phyloP scores from a whole-genome alignment of 2,329 filamentous ascomycete species.

The Neonectria hederae region DNA sequence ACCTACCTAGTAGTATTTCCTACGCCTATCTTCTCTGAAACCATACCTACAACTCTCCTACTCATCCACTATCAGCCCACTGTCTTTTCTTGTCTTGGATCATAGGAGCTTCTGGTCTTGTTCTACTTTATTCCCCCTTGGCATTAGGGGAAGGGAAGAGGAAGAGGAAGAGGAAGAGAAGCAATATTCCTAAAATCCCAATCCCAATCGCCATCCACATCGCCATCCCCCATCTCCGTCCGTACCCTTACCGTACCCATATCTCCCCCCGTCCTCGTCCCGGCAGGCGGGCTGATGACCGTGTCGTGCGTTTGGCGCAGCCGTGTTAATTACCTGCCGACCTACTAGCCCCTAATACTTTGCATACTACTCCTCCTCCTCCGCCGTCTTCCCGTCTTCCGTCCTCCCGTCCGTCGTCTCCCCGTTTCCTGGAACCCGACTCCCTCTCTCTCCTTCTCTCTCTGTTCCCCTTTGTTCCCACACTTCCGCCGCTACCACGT shows the following conservation, averaged over 20 bases:
- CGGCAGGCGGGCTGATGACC: conserved; percentile 21
- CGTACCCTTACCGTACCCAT: conserved; percentile 1
- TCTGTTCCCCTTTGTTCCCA: conserved; percentile 39
- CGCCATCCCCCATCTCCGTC: background rate
- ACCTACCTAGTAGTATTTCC: background rate
- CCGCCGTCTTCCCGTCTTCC: conserved; percentile 30
- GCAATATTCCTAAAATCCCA: background rate
- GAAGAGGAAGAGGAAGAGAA: background rate
- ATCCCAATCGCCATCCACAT: background rate
- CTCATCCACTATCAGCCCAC: conserved; percentile 28
- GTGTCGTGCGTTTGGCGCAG: conserved; percentile 21
- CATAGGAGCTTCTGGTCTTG: background rate
- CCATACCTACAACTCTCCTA: background rate
- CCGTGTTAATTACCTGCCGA: conserved; percentile 16
- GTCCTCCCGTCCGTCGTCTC: conserved; percentile 40
- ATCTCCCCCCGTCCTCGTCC: conserved; percentile 9
- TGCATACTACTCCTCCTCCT: conserved; percentile 29
- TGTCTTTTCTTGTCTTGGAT: conserved; percentile 10
- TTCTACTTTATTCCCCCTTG: conserved; percentile 9
- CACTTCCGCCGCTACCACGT: conserved; percentile 37
- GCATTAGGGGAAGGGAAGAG: background rate
- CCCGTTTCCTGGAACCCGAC: conserved; percentile 34
- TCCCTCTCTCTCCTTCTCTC: conserved; percentile 18
- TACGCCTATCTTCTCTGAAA: conserved; percentile 7
- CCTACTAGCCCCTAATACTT: conserved; percentile 5